Evolutionary conservation across 2,329 filamentous ascomycete species (phyloP).

Genomic region (Sclerotinia spermophila): DNA sequence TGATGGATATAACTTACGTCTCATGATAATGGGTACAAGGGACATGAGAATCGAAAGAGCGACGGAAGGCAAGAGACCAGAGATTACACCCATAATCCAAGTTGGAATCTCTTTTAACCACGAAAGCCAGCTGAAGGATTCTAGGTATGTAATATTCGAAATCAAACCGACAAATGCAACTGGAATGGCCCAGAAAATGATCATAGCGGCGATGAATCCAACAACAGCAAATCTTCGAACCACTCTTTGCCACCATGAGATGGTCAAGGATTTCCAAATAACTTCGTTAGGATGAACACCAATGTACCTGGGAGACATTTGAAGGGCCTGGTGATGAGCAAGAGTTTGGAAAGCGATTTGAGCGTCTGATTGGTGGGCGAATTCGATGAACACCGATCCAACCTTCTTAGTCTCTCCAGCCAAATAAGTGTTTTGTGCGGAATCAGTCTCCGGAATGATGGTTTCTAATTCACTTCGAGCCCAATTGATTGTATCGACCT

Average conservation of each 20-base stretch:
- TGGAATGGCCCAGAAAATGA: conserved; percentile 81
- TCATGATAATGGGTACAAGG: conserved; percentile 76
- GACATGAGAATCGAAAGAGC: conserved; percentile 81
- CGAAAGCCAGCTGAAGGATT: conserved; percentile 61
- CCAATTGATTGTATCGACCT: conserved; percentile 94
- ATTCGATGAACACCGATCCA: conserved; percentile 83
- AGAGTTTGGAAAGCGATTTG: conserved; percentile 84
- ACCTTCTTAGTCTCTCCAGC: conserved; percentile 57
- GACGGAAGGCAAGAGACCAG: conserved; percentile 77
- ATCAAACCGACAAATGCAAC: conserved; percentile 79
- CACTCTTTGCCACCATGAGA: conserved; percentile 83
- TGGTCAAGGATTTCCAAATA: conserved; percentile 79
- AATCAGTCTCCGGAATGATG: conserved; percentile 67
- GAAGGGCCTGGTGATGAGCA: conserved; percentile 79
- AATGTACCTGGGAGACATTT: conserved; percentile 78
- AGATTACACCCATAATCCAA: conserved; percentile 74
- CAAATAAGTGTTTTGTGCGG: conserved; percentile 64
- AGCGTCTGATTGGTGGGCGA: conserved; percentile 74
- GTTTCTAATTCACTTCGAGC: conserved; percentile 73
- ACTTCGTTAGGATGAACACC: conserved; percentile 79
- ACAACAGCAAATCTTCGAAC: conserved; percentile 66
- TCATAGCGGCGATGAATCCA: conserved; percentile 69
- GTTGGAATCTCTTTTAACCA: conserved; percentile 72
- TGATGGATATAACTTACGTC: conserved; percentile 50
- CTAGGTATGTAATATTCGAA: conserved; percentile 74